Conservation (phyloP, 345 rosid species). For the Rhodamnia argentea region DNA sequence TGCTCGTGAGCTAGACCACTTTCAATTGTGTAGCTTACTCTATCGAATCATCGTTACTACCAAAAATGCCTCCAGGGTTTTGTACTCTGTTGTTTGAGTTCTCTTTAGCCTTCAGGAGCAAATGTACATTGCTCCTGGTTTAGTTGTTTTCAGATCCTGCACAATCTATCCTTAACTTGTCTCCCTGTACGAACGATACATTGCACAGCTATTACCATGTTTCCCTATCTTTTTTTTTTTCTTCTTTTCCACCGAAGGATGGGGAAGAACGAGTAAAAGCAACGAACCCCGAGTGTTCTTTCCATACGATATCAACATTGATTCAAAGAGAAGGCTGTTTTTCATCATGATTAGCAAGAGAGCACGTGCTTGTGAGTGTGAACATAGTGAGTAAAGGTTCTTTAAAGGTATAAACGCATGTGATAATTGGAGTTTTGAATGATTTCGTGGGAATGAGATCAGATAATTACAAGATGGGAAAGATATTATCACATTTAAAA, state of each 20-base stretch:
- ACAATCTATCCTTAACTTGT: background rate
- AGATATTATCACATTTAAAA: background rate
- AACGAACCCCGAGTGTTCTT: background rate
- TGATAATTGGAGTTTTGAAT: background rate
- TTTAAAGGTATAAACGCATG: background rate
- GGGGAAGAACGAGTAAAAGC: background rate
- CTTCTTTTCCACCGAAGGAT: background rate
- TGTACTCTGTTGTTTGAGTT: background rate
- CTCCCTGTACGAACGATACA: background rate
- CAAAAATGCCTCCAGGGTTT: background rate
- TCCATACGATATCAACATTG: background rate
- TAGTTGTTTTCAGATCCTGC: background rate
- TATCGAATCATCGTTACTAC: background rate
- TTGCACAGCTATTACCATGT: background rate
- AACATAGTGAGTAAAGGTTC: background rate
- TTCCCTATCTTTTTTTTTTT: background rate
- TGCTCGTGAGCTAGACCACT: background rate
- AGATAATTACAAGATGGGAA: background rate
- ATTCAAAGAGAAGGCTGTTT: background rate
- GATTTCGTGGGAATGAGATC: background rate
- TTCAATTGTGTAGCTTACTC: background rate
- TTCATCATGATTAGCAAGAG: background rate
- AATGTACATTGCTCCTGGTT: background rate
- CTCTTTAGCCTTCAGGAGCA: background rate
- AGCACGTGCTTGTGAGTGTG: background rate